A percentile compares a stretch with the other conserved stretches of the same genome.
Evolutionary conservation across 768 basidiomycete genomes (phyloP).

Genomic region (Rhizopogon vulgaris): DNA sequence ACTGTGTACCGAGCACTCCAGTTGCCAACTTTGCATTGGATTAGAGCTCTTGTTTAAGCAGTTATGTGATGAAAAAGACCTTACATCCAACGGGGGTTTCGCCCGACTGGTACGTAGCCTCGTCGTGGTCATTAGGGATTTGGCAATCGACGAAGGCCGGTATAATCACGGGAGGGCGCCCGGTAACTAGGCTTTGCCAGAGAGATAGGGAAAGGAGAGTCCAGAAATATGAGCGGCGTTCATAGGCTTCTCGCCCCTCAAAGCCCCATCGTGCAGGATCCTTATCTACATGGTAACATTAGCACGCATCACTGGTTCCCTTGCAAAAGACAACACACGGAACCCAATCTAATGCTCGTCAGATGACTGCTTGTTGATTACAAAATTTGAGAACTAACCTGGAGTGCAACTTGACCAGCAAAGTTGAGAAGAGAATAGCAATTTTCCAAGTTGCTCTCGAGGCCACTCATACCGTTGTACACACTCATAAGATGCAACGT

Average conservation of each 20-base stretch:
- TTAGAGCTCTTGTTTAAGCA: background rate
- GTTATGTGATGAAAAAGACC: conserved; percentile 12
- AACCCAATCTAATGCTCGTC: conserved; percentile 8
- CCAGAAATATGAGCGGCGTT: conserved; percentile 51
- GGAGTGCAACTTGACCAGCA: conserved; percentile 41
- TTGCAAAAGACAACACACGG: conserved; percentile 6
- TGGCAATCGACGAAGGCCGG: conserved; percentile 39
- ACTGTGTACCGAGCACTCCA: conserved; percentile 39
- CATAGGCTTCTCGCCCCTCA: conserved; percentile 43
- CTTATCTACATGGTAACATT: conserved; percentile 29
- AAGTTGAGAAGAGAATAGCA: conserved; percentile 42
- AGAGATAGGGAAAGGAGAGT: conserved; percentile 41
- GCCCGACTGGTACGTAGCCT: conserved; percentile 35
- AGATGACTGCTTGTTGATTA: background rate
- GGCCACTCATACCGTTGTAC: conserved; percentile 48
- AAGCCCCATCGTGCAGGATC: conserved; percentile 49
- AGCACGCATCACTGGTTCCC: conserved; percentile 2
- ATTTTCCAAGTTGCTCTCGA: conserved; percentile 43
- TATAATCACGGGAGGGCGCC: conserved; percentile 41
- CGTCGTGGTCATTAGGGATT: conserved; percentile 41
- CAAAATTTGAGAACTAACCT: conserved; percentile 26
- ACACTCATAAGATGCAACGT: conserved; percentile 47
- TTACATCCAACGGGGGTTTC: conserved; percentile 41
- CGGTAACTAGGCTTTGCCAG: conserved; percentile 48
- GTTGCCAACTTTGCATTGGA: conserved; percentile 33